Evolutionary conservation across 1,139 yeast species (phyloP), one percentile per base, ranked within the genome.

Genomic region (Geotrichum histeridarum): DNA sequence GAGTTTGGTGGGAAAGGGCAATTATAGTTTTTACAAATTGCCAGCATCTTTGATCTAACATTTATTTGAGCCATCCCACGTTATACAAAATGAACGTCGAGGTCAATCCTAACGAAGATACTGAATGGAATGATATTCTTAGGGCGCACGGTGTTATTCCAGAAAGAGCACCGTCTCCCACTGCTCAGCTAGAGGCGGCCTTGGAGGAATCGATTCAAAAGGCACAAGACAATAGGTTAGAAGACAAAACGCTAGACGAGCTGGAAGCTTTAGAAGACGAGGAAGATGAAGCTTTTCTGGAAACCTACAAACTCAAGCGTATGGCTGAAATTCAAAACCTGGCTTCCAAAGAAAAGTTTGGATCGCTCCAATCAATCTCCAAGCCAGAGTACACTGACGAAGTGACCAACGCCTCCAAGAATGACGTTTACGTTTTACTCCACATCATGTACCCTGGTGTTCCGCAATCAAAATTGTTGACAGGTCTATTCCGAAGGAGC

Each of bases 71-170:
- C 27, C 27, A 22, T 3, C 5, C 5, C 27, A 22, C 27, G 27
- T 3, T 22, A 15, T 17, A 42, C 44, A 42, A 42, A 64, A 73
- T 85, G 66, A 87, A 86, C 64, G 94, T 90, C 51, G 91, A 90
- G 70, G 97, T 91, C 54, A 91, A 93, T 71, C 97, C 96, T 38
- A 82, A 80, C 59, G 99, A 93, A 70, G 99, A 93, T 67, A 93
- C 99, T 1, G 99, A 93, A 70, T 93, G 99, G 99, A 93, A 93
- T 68, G 99, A 93, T 70, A 90, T 93, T 60, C 77, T 93, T 48
- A 76, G 99, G 60, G 79, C 81, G 6, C 89, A 91, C 60, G 98
- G 98, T 11, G 82, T 93, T 59, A 89, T 93, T 53, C 99, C 99
- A 0, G 91, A 88, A 67, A 83, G 84, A 63, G 90, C 95, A 35